Evolutionary conservation across 2,329 filamentous ascomycete species (phyloP), one percentile per base, ranked within the genome.

Genomic region (Zasmidium citrigriseum): DNA sequence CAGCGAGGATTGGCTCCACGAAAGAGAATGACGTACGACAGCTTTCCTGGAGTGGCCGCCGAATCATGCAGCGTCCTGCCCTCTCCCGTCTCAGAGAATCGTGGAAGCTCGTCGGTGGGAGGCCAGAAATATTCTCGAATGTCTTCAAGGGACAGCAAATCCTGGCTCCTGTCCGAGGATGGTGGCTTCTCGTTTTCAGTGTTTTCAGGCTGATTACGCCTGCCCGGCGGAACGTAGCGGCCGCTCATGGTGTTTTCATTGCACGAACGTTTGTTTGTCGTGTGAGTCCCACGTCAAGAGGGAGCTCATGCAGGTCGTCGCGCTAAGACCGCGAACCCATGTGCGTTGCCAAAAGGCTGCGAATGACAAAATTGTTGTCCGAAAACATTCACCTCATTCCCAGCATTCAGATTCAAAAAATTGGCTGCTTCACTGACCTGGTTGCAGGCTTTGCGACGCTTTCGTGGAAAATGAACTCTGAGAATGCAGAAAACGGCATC

Each of bases 1-100:
- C 67, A 72, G 21, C 63, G 54, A 3, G 70, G 69, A 57, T 72
- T 70, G 11, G 70, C 68, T 10, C 57, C 57, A 14, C 59, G 34
- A 56, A 66, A 71, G 12, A 72, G 64, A 12, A 69, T 38, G 27
- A 71, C 46, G 45, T 65, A 69, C 10, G 53, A 48, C 2, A 71
- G 56, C 20, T 50, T 54, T 29, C 63, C 59, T 9, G 66, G 61
- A 11, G 48, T 52, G 3, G 48, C 58, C 7, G 67, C 59, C 16
- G 67, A 62, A 46, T 63, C 61, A 34, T 70, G 61, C 21, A 68
- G 21, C 34, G 34, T 46, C n/a, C 20, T 23, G 1, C 20, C 38
- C 16, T 44, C 48, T 22, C 34, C 34, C 4, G 34, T 4, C 7
- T n/a, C 34, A n/a, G 34, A 41, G 34, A 45, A 20, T 44, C 38